phyloP scores from a whole-genome alignment of 768 basidiomycete species.

The Amanita molliuscula region DNA sequence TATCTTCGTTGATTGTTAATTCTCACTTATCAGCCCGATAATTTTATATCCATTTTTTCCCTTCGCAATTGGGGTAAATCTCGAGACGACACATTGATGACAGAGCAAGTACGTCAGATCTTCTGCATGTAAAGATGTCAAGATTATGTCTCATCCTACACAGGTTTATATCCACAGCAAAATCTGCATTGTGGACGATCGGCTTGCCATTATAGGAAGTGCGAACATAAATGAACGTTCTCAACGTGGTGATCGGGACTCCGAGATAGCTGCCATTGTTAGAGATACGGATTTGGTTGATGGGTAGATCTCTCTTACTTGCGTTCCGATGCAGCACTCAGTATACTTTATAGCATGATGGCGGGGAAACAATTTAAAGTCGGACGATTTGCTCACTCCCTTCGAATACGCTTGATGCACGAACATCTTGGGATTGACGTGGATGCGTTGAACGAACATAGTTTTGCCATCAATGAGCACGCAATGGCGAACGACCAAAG shows the following conservation, averaged over 20 bases:
- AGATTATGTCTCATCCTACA: conserved; percentile 9
- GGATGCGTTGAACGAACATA: conserved; percentile 75
- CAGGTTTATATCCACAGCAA: conserved; percentile 89
- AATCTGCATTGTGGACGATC: conserved; percentile 88
- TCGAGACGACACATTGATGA: conserved; percentile 71
- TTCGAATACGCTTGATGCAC: conserved; percentile 90
- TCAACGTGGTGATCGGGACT: conserved; percentile 92
- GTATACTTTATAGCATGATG: conserved; percentile 58
- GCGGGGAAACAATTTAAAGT: conserved; percentile 91
- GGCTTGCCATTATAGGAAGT: conserved; percentile 88
- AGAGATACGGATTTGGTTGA: conserved; percentile 97
- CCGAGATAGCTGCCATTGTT: conserved; percentile 87
- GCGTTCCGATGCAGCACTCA: neutral
- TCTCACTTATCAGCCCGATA: conserved; percentile 57
- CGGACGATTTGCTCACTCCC: conserved; percentile 91
- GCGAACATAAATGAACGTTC: conserved; percentile 98
- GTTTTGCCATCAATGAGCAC: conserved; percentile 43
- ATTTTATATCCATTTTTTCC: conserved; percentile 87
- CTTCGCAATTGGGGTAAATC: conserved; percentile 92
- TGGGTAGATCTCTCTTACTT: conserved; percentile 37
- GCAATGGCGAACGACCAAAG: conserved; percentile 42
- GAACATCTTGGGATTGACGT: conserved; percentile 96
- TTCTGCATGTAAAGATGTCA: neutral
- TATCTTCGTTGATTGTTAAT: conserved; percentile 4
- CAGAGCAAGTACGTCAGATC: conserved; percentile 57